Evolutionary conservation across 352 stramenopile species (phyloP), one percentile per base, ranked within the genome.

Genomic region (Elongisporangium undulatum): DNA sequence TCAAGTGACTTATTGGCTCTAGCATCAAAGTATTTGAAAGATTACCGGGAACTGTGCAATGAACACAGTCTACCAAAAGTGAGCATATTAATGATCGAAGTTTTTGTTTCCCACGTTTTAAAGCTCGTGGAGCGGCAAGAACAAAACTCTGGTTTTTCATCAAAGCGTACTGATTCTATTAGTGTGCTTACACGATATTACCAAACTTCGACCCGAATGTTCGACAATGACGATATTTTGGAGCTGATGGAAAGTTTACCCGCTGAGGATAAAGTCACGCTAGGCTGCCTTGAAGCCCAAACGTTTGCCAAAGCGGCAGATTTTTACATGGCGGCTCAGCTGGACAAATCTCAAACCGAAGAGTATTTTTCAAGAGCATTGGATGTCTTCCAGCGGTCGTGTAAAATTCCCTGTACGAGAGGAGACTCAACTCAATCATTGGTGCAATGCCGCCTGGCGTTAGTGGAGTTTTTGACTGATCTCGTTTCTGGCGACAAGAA

Each of bases 61-160:
- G 22, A 59, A 12, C 52, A 89, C 17, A 64, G 82, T 15, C 71
- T 94, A 0, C 79, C 85, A 2, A 94, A 92, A 56, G 66, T 92
- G 4, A 94, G 75, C 45, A 71, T 86, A 8, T 53, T 83, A 12
- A 94, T 94, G 85, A 74, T 92, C 13, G 72, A 92, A 16, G 82
- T 92, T 7, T 94, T 91, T 59, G 81, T 92, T 38, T 87, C 79
- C 1, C 85, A 94, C 26, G 76, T 94, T 19, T 72, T 90, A 26
- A 94, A 90, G 59, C 56, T 92, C 13, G 74, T 85, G 13, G 77
- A 87, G 59, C 75, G 78, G 0, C 80, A 90, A 63, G 53, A 72
- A 8, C 75, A 89, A 48, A 73, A 80, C 58, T 63, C 63, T 0
- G 62, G 55, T 0, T 21, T 51, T 50, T 55, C 49, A 17, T 49